A percentile compares a stretch with the other conserved stretches of the same genome.
phyloP scores from a whole-genome alignment of 2,329 filamentous ascomycete species.

The Metarhizium humberi region DNA sequence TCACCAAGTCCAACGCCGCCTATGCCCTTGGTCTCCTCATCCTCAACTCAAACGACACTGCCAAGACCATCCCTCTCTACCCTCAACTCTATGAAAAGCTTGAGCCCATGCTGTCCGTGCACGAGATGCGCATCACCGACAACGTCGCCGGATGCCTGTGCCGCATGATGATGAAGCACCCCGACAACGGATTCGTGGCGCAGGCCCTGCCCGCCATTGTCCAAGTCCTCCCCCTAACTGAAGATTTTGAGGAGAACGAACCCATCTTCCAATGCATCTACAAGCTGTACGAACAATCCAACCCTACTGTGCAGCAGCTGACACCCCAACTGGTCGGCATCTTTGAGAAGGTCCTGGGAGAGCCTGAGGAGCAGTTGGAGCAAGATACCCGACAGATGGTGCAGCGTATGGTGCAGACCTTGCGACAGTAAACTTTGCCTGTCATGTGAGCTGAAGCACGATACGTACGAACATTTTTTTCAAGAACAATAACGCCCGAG shows the following conservation, averaged over 20 bases:
- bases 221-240: constrained; percentile 72
- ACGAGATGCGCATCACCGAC: constrained; percentile 76
- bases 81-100: constrained; percentile 73
- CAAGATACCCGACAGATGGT: constrained; percentile 60
- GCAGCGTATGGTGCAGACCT: constrained; percentile 48
- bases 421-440: constrained; percentile 12
- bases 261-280: constrained; percentile 87
- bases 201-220: constrained; percentile 78
- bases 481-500: background rate
- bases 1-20: constrained; percentile 91
- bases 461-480: background rate
- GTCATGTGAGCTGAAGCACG: background rate
- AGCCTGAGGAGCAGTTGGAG: constrained; percentile 68
- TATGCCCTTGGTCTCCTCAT: constrained; percentile 84
- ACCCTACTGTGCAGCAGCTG: constrained; percentile 59
- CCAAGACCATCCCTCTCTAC: constrained; percentile 65
- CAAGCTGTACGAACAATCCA: constrained; percentile 66
- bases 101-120: constrained; percentile 70
- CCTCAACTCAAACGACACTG: constrained; percentile 65
- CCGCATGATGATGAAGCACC: constrained; percentile 85
- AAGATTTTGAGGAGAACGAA: constrained; percentile 95
- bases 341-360: constrained; percentile 63
- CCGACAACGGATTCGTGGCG: constrained; percentile 68
- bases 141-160: constrained; percentile 88
- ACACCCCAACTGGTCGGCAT: constrained; percentile 61